Conservation (phyloP, 306 rosid species). For the Prunus fruticosa region DNA sequence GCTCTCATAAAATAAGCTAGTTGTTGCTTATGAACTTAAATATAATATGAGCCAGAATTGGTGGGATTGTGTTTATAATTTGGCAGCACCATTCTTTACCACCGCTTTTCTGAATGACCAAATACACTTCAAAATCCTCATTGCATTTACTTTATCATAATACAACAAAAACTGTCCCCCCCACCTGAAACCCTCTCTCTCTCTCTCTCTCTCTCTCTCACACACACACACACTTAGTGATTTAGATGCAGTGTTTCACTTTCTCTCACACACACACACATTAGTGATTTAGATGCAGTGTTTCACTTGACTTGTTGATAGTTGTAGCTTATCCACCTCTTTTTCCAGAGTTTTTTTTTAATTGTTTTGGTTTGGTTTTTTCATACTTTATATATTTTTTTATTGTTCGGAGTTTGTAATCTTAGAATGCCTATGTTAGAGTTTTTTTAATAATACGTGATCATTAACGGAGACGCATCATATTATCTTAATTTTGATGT, state of each 20-base stretch:
- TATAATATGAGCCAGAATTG: neutral
- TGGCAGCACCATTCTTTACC: conserved; percentile 4
- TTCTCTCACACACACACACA: no score
- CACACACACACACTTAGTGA: no score
- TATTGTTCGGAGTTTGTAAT: no score
- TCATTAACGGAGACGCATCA: accelerated
- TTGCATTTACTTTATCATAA: neutral
- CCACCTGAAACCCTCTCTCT: neutral
- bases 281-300: no score
- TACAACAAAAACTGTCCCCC: neutral
- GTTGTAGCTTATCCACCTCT: no score
- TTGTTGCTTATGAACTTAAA: neutral
- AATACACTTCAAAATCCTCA: neutral
- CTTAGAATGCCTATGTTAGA: accelerated
- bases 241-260: no score
- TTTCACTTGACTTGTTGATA: no score
- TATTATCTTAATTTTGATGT: no score
- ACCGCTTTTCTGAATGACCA: neutral
- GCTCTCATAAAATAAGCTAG: neutral
- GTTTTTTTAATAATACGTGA: accelerated
- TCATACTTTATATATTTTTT: no score
- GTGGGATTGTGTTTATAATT: neutral
- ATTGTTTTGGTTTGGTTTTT: no score
- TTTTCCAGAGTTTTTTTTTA: no score
- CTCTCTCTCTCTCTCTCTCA: no score